phyloP scores from a whole-genome alignment of 176 grass and related monocot genomes.

The Pharus latifolius region DNA sequence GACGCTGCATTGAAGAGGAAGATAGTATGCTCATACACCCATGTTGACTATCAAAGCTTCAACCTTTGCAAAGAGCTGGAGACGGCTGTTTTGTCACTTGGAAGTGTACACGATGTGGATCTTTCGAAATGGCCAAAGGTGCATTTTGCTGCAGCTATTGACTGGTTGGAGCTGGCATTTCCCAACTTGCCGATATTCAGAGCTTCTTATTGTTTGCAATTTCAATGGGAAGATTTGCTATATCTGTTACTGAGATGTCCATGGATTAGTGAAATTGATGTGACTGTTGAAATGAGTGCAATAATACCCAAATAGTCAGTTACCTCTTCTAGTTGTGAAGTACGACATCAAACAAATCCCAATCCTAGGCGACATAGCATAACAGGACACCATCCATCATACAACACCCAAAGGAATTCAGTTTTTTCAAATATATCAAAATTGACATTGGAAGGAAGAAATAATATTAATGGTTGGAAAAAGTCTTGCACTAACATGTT shows the following conservation, averaged over 20 bases:
- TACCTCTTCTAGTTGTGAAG: conserved; percentile 39
- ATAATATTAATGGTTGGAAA: conserved; percentile 52
- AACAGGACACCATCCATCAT: neutral
- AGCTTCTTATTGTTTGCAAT: conserved; percentile 40
- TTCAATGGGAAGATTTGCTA: conserved; percentile 43
- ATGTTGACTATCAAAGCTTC: conserved; percentile 7
- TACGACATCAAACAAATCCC: neutral
- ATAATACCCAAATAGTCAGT: conserved; percentile 25
- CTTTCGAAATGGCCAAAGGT: conserved; percentile 61
- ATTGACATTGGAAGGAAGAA: conserved; percentile 56
- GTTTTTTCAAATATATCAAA: conserved; percentile 46
- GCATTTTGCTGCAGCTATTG: conserved; percentile 24
- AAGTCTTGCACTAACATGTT: neutral
- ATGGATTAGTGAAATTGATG: conserved; percentile 39
- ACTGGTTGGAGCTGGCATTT: conserved; percentile 44
- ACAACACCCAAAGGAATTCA: neutral
- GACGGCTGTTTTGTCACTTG: conserved; percentile 17
- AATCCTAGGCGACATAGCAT: neutral
- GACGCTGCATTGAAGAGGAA: conserved; percentile 34
- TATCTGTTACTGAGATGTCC: conserved; percentile 40
- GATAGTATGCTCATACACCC: conserved; percentile 4
- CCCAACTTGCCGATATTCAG: conserved; percentile 39
- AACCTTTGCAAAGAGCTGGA: conserved; percentile 9
- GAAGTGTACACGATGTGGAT: conserved; percentile 31
- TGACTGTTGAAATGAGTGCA: conserved; percentile 40